Evolutionary conservation across 106 monocot species (phyloP).

Genomic region (Dendrobium chrysotoxum): DNA sequence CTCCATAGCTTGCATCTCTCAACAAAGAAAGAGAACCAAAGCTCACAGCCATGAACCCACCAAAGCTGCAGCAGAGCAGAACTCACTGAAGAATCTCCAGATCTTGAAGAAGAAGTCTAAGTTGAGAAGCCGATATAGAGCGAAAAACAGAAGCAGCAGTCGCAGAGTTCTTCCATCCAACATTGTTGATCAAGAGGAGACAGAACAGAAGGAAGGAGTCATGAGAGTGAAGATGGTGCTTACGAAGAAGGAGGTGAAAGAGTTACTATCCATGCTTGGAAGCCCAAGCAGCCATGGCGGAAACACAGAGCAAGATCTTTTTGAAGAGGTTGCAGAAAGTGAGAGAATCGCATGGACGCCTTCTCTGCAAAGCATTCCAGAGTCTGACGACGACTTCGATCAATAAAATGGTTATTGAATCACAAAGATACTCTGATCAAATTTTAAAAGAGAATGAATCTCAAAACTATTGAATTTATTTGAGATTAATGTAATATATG

Average conservation of each 20-base stretch:
- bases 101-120: neutral
- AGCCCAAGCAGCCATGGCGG: neutral
- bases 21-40: neutral
- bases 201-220: neutral
- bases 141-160: neutral
- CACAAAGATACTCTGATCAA: no score
- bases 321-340: neutral
- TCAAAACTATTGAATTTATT: no score
- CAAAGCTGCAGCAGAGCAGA: neutral
- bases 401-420: neutral
- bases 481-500: no score
- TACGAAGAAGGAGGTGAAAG: neutral
- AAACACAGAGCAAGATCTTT: neutral
- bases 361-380: neutral
- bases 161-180: neutral
- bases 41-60: neutral
- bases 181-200: neutral
- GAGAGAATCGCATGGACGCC: neutral
- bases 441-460: no score
- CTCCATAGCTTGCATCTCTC: neutral
- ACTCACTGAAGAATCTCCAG: neutral
- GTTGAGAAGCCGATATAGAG: neutral
- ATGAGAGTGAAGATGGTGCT: slow-evolving; percentile 2
- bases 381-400: neutral
- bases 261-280: neutral